A percentile compares a stretch with the other conserved stretches of the same genome.
These are phyloP conservation scores for Pythium folliculosum DNA, from an alignment of 352 stramenopile genomes.

Conservation along the genomic window DNA sequence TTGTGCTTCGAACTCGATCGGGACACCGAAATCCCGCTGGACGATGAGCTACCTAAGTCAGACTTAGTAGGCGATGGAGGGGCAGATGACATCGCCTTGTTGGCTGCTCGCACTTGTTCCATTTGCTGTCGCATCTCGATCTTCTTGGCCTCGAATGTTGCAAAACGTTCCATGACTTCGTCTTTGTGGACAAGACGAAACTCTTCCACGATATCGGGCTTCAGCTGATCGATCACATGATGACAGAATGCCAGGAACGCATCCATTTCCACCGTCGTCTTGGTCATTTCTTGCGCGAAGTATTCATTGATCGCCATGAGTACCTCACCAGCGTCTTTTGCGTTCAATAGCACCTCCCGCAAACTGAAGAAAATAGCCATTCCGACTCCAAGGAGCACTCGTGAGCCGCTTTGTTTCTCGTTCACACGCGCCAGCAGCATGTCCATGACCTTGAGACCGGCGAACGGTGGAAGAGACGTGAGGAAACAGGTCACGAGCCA, in stretches of 20 bases:
- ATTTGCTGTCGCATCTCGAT: constrained; percentile 85
- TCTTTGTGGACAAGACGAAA: constrained; percentile 78
- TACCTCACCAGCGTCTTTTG: constrained; percentile 79
- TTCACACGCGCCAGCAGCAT: constrained; percentile 67
- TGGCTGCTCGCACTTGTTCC: constrained; percentile 43
- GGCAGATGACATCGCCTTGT: constrained; percentile 26
- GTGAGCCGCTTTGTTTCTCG: constrained; percentile 67
- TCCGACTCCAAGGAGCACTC: constrained; percentile 68
- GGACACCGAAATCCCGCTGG: constrained; percentile 23
- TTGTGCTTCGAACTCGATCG: constrained; percentile 25
- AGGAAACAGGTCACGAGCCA: constrained; percentile 89
- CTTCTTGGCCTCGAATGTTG: constrained; percentile 81
- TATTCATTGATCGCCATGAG: constrained; percentile 80
- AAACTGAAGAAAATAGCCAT: constrained; percentile 82
- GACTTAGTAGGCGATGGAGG: constrained; percentile 60
- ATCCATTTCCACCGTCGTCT: constrained; percentile 71
- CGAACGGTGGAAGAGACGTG: constrained; percentile 69
- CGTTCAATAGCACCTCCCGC: constrained; percentile 54
- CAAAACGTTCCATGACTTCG: constrained; percentile 81
- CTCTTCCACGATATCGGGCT: constrained; percentile 69
- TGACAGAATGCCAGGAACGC: constrained; percentile 65
- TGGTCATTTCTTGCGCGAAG: constrained; percentile 68
- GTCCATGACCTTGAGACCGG: constrained; percentile 77
- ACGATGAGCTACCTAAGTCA: constrained; percentile 48
- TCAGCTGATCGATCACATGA: constrained; percentile 69